Evolutionary conservation across 495 filamentous ascomycete species (phyloP).

Genomic region (Aspergillus nanangensis): DNA sequence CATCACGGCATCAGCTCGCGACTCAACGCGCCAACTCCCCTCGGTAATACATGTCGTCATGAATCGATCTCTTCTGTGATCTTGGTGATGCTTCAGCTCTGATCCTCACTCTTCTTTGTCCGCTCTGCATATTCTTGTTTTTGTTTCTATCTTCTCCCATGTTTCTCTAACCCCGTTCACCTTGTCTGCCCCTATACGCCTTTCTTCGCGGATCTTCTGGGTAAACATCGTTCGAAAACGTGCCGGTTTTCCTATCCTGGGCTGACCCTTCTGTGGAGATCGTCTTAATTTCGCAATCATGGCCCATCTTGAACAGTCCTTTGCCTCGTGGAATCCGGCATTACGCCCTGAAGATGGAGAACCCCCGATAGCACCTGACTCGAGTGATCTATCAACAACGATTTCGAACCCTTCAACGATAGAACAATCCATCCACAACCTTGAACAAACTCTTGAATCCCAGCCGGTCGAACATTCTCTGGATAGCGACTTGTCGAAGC

Average conservation of each 20-base stretch:
- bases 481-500: too few species aligned
- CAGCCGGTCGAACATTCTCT: too few species aligned
- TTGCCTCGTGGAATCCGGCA: slow-evolving; percentile 40
- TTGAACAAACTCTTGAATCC: too few species aligned
- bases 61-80: too few species aligned
- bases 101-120: not conserved
- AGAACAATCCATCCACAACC: too few species aligned
- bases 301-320: slow-evolving; percentile 17
- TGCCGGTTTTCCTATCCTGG: slow-evolving; percentile 5
- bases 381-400: slow-evolving; percentile 7
- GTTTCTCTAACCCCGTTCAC: not conserved
- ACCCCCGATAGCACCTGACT: slow-evolving; percentile 5
- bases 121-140: not conserved
- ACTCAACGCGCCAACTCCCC: too few species aligned
- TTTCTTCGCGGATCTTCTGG: slow-evolving; percentile 8
- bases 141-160: slow-evolving; percentile 4
- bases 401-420: not conserved
- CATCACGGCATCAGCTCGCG: not conserved
- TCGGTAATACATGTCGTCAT: too few species aligned
- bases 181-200: slow-evolving; percentile 6
- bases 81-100: not conserved
- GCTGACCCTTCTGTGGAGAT: slow-evolving; percentile 7
- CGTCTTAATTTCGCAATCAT: slow-evolving; percentile 9
- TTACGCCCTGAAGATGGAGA: slow-evolving; percentile 25
- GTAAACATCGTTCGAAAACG: slow-evolving; percentile 11